Evolutionary conservation across 2,329 filamentous ascomycete genomes (phyloP).

Genomic region (Fusarium nodosum): DNA sequence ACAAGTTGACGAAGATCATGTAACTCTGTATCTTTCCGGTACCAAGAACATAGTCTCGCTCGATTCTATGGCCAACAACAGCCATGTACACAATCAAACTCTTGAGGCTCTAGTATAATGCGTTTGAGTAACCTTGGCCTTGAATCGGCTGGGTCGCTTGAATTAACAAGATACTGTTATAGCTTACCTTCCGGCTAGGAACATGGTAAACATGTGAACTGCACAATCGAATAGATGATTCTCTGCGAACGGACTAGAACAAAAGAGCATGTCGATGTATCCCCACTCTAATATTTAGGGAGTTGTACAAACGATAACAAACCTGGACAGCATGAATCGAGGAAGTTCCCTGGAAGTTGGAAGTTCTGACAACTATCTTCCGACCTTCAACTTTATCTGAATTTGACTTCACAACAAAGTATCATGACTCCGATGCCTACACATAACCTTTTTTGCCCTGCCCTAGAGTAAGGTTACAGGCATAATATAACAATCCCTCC

Average conservation of each 20-base stretch:
- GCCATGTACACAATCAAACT: not conserved
- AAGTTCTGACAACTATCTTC: not conserved
- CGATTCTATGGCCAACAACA: slow-evolving; percentile 7
- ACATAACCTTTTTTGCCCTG: no score
- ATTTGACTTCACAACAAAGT: no score
- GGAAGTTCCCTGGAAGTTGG: not conserved
- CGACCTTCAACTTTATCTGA: no score
- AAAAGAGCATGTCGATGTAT: not conserved
- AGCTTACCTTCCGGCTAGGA: not conserved
- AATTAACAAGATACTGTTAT: not conserved
- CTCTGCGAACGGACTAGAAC: no score
- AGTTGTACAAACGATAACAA: not conserved
- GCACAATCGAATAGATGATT: no score
- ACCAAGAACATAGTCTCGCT: slow-evolving; percentile 51
- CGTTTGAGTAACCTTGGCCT: no score
- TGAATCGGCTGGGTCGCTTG: not conserved
- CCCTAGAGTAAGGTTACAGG: no score
- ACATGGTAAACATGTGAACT: not conserved
- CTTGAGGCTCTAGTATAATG: no score
- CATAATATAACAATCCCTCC: no score
- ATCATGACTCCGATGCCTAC: no score
- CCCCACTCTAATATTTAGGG: not conserved
- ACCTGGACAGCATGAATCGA: not conserved
- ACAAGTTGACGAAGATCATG: slow-evolving; percentile 58
- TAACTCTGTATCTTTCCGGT: slow-evolving; percentile 50